Conservation (phyloP, 768 basidiomycete genomes). For the Neoboletus subvelutipes region DNA sequence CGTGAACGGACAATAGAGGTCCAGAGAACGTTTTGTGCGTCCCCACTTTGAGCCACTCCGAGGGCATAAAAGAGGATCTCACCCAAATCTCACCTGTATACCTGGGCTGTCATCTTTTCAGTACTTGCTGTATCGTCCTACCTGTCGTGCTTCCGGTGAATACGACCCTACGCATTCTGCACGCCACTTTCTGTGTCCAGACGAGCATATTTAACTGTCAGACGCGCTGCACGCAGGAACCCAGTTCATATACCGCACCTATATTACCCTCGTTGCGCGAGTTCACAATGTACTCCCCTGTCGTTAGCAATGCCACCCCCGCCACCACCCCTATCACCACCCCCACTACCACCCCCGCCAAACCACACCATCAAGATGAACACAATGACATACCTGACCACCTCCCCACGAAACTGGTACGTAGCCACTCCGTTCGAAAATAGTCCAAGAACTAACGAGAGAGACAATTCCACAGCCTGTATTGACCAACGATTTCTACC, state of each 20-base stretch:
- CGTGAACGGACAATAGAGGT: not conserved
- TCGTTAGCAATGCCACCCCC: not conserved
- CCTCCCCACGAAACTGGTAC: not conserved
- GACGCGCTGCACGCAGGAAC: not conserved
- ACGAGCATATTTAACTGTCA: not conserved
- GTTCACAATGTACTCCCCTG: not conserved
- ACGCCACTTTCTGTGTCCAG: not conserved
- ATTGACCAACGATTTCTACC: constrained; percentile 42
- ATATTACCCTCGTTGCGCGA: not conserved
- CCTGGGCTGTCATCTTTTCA: not conserved
- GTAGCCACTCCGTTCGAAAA: not conserved
- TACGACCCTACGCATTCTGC: not conserved
- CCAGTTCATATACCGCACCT: not conserved
- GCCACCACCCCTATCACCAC: not conserved
- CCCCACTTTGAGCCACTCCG: not conserved
- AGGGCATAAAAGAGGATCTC: constrained; percentile 1
- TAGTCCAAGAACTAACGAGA: not conserved
- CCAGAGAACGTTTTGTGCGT: too few relatives aligned
- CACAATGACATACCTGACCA: not conserved
- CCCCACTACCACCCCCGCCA: not conserved
- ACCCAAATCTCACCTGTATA: not conserved
- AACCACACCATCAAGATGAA: not conserved
- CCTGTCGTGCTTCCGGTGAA: not conserved
- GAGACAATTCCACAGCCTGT: not conserved
- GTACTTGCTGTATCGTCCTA: not conserved